Evolutionary conservation across 2,329 filamentous ascomycete species (phyloP).

Genomic region (Nemania sp.): DNA sequence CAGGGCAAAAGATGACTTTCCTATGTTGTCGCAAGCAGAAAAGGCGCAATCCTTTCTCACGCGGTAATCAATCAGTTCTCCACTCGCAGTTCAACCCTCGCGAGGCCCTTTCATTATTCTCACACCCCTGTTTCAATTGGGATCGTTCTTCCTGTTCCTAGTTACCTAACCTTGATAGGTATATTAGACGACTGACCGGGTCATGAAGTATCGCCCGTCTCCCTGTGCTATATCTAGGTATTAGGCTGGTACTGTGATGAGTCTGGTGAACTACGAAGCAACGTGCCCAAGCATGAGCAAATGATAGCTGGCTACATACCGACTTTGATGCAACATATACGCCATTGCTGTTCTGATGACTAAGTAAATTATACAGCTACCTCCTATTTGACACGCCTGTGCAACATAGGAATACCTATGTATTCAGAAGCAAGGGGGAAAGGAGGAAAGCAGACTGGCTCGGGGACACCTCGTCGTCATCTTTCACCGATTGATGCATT

Average conservation of each 20-base stretch:
- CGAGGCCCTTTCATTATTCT: not conserved
- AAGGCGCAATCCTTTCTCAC: not conserved
- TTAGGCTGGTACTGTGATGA: too few species aligned
- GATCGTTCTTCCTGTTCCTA: not conserved
- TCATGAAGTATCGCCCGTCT: too few species aligned
- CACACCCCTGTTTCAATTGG: conserved; percentile 6
- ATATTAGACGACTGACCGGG: not conserved
- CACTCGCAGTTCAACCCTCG: not conserved
- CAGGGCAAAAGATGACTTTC: not conserved
- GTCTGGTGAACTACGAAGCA: too few species aligned
- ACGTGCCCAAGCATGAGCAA: too few species aligned
- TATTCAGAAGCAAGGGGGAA: not conserved
- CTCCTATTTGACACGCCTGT: not conserved
- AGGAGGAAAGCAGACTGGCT: not conserved
- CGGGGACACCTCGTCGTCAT: not conserved
- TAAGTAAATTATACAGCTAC: too few species aligned
- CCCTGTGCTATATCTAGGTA: too few species aligned
- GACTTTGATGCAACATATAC: too few species aligned
- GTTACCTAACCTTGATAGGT: not conserved
- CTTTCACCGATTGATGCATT: not conserved
- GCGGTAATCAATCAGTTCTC: not conserved
- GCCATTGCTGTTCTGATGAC: too few species aligned
- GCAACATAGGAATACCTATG: not conserved
- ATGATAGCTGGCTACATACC: too few species aligned
- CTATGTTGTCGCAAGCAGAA: not conserved